phyloP scores from a whole-genome alignment of 129 eudicot species.

The Flaveria robusta region DNA sequence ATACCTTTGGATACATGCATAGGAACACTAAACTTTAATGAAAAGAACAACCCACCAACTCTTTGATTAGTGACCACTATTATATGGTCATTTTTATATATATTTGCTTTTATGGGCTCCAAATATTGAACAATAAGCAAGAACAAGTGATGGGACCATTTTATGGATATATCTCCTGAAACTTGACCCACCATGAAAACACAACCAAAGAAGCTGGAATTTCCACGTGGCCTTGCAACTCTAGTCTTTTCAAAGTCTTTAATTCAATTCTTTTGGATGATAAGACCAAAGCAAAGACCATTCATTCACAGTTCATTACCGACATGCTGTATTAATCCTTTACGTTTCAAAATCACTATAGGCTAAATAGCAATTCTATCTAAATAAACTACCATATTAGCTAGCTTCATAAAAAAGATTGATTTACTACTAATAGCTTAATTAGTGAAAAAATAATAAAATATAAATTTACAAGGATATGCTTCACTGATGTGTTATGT shows the following conservation, averaged over 20 bases:
- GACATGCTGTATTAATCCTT: slow-evolving; percentile 16
- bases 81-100: slow-evolving; percentile 1
- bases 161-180: slow-evolving; percentile 68
- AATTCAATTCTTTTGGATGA: slow-evolving; percentile 17
- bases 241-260: slow-evolving; percentile 32
- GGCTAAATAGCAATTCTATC: neutral
- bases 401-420: neutral
- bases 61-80: slow-evolving; percentile 39
- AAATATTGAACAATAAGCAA: slow-evolving; percentile 32
- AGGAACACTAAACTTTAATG: slow-evolving; percentile 48
- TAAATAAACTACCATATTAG: neutral
- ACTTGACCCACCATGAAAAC: slow-evolving; percentile 58
- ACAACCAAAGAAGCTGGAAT: slow-evolving; percentile 58
- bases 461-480: no score
- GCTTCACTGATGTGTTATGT: no score
- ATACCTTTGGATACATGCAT: slow-evolving; percentile 44
- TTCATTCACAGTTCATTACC: slow-evolving; percentile 24
- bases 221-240: slow-evolving; percentile 62
- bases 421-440: neutral
- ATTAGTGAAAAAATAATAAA: no score
- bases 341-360: neutral
- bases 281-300: slow-evolving; percentile 4
- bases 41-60: slow-evolving; percentile 58
- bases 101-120: slow-evolving; percentile 29
- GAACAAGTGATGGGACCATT: slow-evolving; percentile 32